These are phyloP conservation scores for Phytophthora meadii DNA, from an alignment of 352 stramenopile genomes.

Conservation along the genomic window DNA sequence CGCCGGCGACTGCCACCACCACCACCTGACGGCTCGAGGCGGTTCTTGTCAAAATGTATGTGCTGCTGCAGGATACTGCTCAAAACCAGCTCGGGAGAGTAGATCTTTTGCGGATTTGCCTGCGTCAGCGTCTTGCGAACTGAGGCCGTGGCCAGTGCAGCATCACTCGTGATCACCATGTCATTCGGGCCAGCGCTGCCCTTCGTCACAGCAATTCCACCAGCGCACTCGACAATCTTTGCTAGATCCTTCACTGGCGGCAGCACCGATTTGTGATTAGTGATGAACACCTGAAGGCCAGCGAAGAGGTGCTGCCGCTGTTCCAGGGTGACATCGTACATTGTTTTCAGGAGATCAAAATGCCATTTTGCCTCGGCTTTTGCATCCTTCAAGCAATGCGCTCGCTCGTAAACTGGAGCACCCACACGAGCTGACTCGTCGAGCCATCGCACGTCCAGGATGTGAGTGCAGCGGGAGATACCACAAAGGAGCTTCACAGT, in stretches of 20 bases:
- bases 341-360: conserved; percentile 55
- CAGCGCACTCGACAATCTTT: conserved; percentile 64
- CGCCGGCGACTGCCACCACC: conserved; percentile 21
- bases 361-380: conserved; percentile 57
- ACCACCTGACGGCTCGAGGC: conserved; percentile 23
- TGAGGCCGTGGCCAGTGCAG: conserved; percentile 37
- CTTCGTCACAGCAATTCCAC: conserved; percentile 41
- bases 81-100: conserved; percentile 57
- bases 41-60: conserved; percentile 48
- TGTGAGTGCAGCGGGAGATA: conserved; percentile 58
- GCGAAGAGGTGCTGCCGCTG: conserved; percentile 47
- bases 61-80: conserved; percentile 58
- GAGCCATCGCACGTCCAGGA: conserved; percentile 66
- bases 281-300: conserved; percentile 53
- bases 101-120: conserved; percentile 41
- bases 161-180: conserved; percentile 54
- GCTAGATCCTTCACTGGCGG: conserved; percentile 54
- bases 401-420: conserved; percentile 39
- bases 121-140: conserved; percentile 45
- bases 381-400: conserved; percentile 51
- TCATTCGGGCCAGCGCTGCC: conserved; percentile 35
- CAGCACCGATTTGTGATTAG: conserved; percentile 57
- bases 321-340: conserved; percentile 46
- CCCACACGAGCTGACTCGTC: conserved; percentile 57
- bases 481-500: conserved; percentile 70